These are phyloP conservation scores for Talaromyces amestolkiae DNA, from an alignment of 2,329 filamentous ascomycete species.

Conservation along the genomic window DNA sequence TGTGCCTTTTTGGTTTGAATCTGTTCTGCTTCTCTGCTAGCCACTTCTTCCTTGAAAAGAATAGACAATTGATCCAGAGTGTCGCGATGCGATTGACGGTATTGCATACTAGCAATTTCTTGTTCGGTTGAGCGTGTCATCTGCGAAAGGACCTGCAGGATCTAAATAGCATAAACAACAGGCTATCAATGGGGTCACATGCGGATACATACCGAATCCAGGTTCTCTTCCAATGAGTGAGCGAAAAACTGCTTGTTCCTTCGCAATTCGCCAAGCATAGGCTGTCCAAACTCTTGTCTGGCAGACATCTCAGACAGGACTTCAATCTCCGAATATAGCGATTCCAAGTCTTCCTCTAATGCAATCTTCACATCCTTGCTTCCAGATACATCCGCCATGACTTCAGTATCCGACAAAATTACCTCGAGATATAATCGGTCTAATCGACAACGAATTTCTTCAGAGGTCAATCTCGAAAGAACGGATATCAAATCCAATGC, in stretches of 20 bases:
- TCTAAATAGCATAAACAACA: constrained; percentile 21
- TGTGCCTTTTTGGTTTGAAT: constrained; percentile 22
- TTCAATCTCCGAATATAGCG: constrained; percentile 41
- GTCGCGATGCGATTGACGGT: constrained; percentile 36
- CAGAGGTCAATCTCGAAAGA: constrained; percentile 34
- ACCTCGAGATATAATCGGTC: constrained; percentile 41
- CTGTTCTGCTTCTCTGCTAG: constrained; percentile 22
- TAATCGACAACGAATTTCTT: constrained; percentile 40
- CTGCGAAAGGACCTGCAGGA: constrained; percentile 33
- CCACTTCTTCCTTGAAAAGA: constrained; percentile 33
- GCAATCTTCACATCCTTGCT: constrained; percentile 23
- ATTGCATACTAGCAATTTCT: constrained; percentile 29
- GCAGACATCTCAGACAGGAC: constrained; percentile 43
- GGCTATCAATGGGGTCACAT: neutral
- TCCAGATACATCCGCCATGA: constrained; percentile 14
- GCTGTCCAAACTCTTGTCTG: constrained; percentile 42
- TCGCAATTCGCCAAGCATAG: constrained; percentile 38
- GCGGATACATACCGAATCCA: constrained; percentile 33
- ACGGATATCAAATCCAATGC: constrained; percentile 29
- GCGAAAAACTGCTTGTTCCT: constrained; percentile 32
- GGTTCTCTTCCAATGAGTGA: constrained; percentile 31
- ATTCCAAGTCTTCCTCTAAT: constrained; percentile 38
- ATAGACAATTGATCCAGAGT: constrained; percentile 32
- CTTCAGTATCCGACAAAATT: constrained; percentile 19
- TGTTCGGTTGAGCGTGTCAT: constrained; percentile 35